Evolutionary conservation across 2,329 filamentous ascomycete species (phyloP), one percentile per base, ranked within the genome.

Genomic region (Amphichorda felina): DNA sequence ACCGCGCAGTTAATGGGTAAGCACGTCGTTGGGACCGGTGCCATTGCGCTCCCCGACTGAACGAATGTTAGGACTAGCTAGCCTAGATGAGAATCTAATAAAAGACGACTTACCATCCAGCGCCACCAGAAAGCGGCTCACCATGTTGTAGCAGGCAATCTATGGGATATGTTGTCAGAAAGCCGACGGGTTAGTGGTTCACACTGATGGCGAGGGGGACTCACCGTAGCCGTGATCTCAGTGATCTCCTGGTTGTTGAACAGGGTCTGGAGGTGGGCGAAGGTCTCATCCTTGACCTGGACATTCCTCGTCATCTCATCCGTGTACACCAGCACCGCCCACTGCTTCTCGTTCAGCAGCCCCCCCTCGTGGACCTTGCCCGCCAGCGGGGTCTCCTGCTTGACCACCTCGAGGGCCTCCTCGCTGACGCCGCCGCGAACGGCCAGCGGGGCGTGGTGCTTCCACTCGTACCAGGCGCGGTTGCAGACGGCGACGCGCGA

Each of bases 401-500:
- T 63, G 25, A 70, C 56, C 4, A 59, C 45, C 37, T 61, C 59
- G 45, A 79, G 57, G 7, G 61, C 68, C 13, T 60, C 64, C 22
- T 66, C 57, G 14, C 60, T 56, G 5, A 84, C 67, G 5, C 78
- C 77, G 0, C 68, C 77, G 15, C 60, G 60, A 8, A 65, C 61
- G 4, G 70, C 69, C 11, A 89, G 64, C 2, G 84, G 84, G 13
- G 77, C 78, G 52, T 94, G 86, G 37, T 84, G 74, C 25, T 63
- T 71, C 85, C 83, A 93, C 56, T 94, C 86, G 56, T 87, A 93
- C 76, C 81, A 85, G 2, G 86, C 86, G 14, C 69, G 58, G 57
- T 93, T 94, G 47, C 85, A 70, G 13, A 81, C 77, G 10, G 86
- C 86, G 11, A 93, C 82, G 33, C 85, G 72, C 49, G 76, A 85